Evolutionary conservation across 495 filamentous ascomycete genomes (phyloP), one percentile per base, ranked within the genome.

Genomic region (Amphirosellinia nigrospora): DNA sequence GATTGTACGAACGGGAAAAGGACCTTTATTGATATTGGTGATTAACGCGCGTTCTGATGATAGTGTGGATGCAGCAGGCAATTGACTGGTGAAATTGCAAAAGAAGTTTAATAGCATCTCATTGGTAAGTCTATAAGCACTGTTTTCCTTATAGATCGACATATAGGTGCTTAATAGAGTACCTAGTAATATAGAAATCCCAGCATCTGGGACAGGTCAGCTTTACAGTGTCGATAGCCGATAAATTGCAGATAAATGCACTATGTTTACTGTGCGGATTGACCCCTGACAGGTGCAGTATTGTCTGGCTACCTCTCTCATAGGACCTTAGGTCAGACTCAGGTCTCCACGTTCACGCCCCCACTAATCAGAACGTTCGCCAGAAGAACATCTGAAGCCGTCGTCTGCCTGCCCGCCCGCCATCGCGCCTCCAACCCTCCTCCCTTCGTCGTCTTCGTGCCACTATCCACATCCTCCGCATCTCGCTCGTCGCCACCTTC

Each of bases 381-480:
- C 46, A 21, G 39, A 64, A 41, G 39, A 64, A 13, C 61, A 32
- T 32, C 61, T 48, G 41, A 34, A 64, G 41, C 23, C 36, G 36
- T 64, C 16, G 61, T 64, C 43, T 38, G 63, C 63, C 46, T 53
- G 28, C 23, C 34, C 32, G 36, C 43, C 48, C 15, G 64, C 8
- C 38, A 56, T 45, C 30, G 13, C 36, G 23, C 50, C 50, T 32
- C 38, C 38, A 13, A 59, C 26, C 19, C 58, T 61, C 23, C 64
- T 38, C 19, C 36, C 48, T 16, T 66, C 52, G 38, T 43, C 64
- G 38, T 13, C 48, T 48, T 65, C 46, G 28, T 41, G 63, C 32
- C 63, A 34, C 30, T 36, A 16, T 56, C 53, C 26, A 52, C 43
- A 36, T 46, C 45, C 63, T 34, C 16, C 61, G 19, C 30, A 43